Evolutionary conservation across 2,329 filamentous ascomycete species (phyloP).

Genomic region (Capronia americana): DNA sequence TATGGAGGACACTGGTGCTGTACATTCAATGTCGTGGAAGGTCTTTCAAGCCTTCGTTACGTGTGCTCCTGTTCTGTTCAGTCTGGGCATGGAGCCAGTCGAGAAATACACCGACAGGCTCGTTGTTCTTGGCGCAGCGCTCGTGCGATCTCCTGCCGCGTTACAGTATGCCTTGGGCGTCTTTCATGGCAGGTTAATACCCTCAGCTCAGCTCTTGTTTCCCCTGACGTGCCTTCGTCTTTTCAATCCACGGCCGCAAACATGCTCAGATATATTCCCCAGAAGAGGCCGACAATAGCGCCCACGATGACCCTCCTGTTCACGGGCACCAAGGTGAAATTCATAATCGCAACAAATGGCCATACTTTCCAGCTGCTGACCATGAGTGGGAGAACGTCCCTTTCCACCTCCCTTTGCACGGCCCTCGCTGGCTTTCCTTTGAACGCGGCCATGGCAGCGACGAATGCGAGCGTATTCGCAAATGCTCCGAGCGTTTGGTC

Average conservation of each 20-base stretch:
- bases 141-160: no score
- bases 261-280: slow-evolving; percentile 50
- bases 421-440: slow-evolving; percentile 46
- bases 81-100: no score
- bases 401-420: slow-evolving; percentile 47
- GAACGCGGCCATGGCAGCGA: slow-evolving; percentile 60
- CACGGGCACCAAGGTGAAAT: slow-evolving; percentile 48
- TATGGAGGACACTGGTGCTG: no score
- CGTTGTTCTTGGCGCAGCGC: no score
- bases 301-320: slow-evolving; percentile 46
- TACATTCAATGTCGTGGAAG: no score
- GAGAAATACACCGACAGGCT: no score
- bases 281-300: slow-evolving; percentile 47
- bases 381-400: slow-evolving; percentile 48
- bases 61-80: no score
- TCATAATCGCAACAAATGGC: slow-evolving; percentile 49
- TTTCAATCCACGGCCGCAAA: slow-evolving; percentile 33
- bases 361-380: slow-evolving; percentile 50
- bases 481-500: slow-evolving; percentile 65
- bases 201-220: background rate
- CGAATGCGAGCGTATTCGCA: slow-evolving; percentile 63
- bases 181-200: background rate
- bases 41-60: no score
- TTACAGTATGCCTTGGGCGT: background rate
- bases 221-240: background rate